Conservation (phyloP, 306 rosid genomes). For the Fagus crenata region DNA sequence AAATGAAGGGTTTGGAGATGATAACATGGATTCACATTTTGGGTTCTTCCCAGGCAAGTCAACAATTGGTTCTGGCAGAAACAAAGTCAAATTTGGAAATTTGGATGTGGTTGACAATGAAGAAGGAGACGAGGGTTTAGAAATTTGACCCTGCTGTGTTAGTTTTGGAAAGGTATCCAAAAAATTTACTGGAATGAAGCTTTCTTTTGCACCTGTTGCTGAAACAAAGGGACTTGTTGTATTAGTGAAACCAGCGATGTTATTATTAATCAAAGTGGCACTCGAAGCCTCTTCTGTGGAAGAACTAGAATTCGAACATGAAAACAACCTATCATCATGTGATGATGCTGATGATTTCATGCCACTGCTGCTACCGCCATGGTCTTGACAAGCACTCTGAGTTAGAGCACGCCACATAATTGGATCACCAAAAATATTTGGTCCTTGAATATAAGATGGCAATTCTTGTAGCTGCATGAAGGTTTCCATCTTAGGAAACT, state of each 20-base stretch:
- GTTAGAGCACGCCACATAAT: constrained; percentile 39
- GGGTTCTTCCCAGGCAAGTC: constrained; percentile 10
- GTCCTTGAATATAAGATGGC: constrained; percentile 54
- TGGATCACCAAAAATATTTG: constrained; percentile 52
- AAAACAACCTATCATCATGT: constrained; percentile 28
- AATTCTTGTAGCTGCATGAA: constrained; percentile 44
- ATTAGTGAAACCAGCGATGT: constrained; percentile 29
- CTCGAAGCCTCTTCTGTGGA: constrained; percentile 45
- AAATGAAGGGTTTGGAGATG: constrained; percentile 34
- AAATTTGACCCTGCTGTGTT: constrained; percentile 20
- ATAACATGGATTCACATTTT: constrained; percentile 28
- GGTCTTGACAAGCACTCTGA: constrained; percentile 31
- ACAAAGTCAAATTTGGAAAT: constrained; percentile 63
- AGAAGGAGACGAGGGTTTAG: constrained; percentile 39
- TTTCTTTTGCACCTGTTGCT: constrained; percentile 26
- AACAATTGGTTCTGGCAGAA: constrained; percentile 46
- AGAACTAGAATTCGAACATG: constrained; percentile 35
- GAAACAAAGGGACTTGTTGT: constrained; percentile 29
- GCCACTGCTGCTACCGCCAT: constrained; percentile 21
- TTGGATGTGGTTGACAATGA: constrained; percentile 36
- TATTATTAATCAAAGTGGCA: constrained; percentile 28
- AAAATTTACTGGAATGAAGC: constrained; percentile 57
- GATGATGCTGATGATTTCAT: constrained; percentile 42
- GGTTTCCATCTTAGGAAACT: constrained; percentile 59
- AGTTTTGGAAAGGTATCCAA: constrained; percentile 65